These are phyloP conservation scores for Coelastrella sp. DNA, from an alignment of 139 green algal genomes.

Conservation along the genomic window DNA sequence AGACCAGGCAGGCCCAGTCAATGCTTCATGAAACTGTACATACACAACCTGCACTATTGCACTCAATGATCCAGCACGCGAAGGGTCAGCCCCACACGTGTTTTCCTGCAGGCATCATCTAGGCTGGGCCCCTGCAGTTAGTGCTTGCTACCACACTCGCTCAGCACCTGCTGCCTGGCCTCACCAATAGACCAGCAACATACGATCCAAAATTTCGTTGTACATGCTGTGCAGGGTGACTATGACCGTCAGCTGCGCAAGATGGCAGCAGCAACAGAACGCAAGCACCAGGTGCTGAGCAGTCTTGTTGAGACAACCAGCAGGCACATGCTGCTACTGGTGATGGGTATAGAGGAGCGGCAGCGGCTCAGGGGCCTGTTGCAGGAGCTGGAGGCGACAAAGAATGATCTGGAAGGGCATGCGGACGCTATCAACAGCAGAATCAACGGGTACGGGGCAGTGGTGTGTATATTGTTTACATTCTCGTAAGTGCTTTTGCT, in stretches of 20 bases:
- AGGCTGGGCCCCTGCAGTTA: too few relatives aligned
- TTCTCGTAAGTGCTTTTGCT: background rate
- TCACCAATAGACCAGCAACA: too few relatives aligned
- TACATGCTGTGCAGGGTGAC: constrained; percentile 12
- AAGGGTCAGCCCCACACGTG: too few relatives aligned
- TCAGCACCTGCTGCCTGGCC: background rate
- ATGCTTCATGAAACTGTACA: too few relatives aligned
- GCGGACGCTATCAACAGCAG: background rate
- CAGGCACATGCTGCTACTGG: constrained; percentile 35
- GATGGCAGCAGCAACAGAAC: constrained; percentile 7
- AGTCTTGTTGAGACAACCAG: constrained; percentile 11
- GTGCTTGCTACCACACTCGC: too few relatives aligned
- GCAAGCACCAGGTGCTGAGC: constrained; percentile 37
- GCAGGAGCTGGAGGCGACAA: background rate
- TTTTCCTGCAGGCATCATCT: too few relatives aligned
- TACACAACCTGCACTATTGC: too few relatives aligned
- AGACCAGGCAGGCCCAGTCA: too few relatives aligned
- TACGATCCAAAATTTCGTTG: too few relatives aligned
- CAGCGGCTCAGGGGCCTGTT: background rate
- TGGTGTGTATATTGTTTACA: background rate
- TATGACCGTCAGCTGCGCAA: constrained; percentile 45
- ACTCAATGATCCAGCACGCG: too few relatives aligned
- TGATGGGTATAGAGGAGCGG: background rate
- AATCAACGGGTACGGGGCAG: background rate
- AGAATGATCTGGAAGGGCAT: background rate